These are phyloP conservation scores for Leccinum disarticulatum DNA, from an alignment of 768 basidiomycete species.

Conservation along the genomic window DNA sequence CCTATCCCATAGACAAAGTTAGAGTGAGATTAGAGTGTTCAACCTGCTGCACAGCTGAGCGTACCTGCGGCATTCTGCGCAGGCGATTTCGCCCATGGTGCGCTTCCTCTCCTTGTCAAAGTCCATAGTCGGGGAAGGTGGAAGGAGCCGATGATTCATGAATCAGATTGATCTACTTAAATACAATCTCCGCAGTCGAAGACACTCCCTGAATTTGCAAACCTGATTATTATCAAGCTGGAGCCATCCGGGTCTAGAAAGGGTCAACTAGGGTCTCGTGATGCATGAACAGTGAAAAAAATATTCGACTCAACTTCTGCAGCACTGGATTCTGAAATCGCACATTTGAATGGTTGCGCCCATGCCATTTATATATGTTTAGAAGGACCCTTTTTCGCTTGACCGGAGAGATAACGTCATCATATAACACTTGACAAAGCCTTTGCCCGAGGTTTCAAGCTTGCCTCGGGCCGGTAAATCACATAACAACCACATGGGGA, in stretches of 20 bases:
- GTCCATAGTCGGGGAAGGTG: conserved; percentile 9
- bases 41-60: neutral
- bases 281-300: too few species aligned
- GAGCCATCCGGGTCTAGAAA: neutral
- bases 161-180: conserved; percentile 1
- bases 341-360: too few species aligned
- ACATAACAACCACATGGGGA: neutral
- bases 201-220: neutral
- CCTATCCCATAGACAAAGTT: conserved; percentile 9
- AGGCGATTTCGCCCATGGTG: conserved; percentile 29
- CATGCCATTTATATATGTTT: too few species aligned
- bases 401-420: too few species aligned
- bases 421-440: too few species aligned
- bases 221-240: neutral
- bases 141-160: neutral
- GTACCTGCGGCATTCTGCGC: conserved; percentile 33
- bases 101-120: conserved; percentile 23
- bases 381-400: too few species aligned
- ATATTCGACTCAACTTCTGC: too few species aligned
- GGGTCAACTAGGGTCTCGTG: neutral
- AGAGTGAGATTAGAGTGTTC: neutral
- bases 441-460: too few species aligned
- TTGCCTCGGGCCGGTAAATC: neutral
- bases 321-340: too few species aligned
- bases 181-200: conserved; percentile 6